These are phyloP conservation scores for Erysiphe neolycopersici DNA, from an alignment of 2,329 filamentous ascomycete genomes.

Conservation along the genomic window DNA sequence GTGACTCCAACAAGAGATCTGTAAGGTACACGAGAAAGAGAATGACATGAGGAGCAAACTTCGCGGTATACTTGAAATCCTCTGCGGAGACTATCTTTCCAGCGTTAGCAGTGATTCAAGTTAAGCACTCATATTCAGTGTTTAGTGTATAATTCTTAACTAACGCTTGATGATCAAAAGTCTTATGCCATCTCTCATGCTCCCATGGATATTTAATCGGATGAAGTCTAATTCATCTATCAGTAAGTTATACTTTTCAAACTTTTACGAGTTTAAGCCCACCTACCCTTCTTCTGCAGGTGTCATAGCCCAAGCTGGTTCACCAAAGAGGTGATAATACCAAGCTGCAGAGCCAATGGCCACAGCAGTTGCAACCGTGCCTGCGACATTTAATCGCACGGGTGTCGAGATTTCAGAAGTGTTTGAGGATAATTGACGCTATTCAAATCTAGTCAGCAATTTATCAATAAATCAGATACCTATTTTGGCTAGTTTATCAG, in stretches of 20 bases:
- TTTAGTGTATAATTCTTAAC: constrained; percentile 12
- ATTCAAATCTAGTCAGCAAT: constrained; percentile 16
- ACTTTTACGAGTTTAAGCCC: background rate
- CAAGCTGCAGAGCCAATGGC: constrained; percentile 77
- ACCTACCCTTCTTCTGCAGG: constrained; percentile 94
- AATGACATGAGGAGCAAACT: constrained; percentile 96
- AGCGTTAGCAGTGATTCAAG: constrained; percentile 6
- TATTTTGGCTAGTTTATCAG: background rate
- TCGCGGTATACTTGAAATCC: constrained; percentile 99
- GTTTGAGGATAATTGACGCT: constrained; percentile 23
- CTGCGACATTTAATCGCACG: constrained; percentile 64
- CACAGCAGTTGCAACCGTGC: constrained; percentile 60
- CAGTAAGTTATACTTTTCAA: constrained; percentile 6
- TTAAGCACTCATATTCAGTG: background rate
- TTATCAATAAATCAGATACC: background rate
- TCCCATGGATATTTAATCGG: constrained; percentile 86
- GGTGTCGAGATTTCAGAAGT: constrained; percentile 43
- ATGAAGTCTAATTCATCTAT: constrained; percentile 42
- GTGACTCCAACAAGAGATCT: constrained; percentile 70
- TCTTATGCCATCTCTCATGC: constrained; percentile 75
- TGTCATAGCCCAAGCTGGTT: constrained; percentile 66
- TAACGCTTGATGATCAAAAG: constrained; percentile 92
- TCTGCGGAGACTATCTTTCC: constrained; percentile 51
- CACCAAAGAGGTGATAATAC: constrained; percentile 93
- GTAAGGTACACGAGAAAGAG: constrained; percentile 80